Percentiles rank a stretch among this genome's conserved stretches.
Conservation (phyloP, 75 land plant species). For the Picea sitchensis region DNA sequence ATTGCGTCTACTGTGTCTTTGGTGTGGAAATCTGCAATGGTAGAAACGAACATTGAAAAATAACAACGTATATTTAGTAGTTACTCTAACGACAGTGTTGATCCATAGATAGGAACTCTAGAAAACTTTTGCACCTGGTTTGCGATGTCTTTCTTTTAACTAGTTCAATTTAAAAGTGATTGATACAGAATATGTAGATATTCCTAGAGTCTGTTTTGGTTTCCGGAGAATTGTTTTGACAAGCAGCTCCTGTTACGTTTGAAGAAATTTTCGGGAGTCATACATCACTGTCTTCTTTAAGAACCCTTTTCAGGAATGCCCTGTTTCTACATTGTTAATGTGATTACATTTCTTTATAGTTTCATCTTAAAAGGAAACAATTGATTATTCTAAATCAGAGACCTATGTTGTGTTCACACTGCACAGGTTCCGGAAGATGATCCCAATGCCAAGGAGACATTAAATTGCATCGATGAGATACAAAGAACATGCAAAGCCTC, state of each 20-base stretch:
- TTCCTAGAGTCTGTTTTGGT: neutral
- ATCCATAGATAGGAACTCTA: no score
- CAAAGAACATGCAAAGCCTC: conserved; percentile 55
- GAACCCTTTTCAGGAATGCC: neutral
- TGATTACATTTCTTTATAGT: neutral
- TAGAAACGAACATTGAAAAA: no score
- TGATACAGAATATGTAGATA: no score
- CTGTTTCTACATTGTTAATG: neutral
- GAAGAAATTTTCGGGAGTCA: neutral
- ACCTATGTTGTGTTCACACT: neutral
- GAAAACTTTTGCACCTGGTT: no score
- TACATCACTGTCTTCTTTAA: neutral
- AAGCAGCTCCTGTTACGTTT: neutral
- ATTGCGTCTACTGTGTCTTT: no score
- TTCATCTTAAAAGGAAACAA: neutral
- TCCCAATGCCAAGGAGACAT: conserved; percentile 51
- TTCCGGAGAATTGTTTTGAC: neutral
- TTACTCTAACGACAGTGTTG: no score
- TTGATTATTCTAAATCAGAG: neutral
- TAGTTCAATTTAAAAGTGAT: no score
- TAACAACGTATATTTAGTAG: no score
- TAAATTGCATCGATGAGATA: conserved; percentile 41
- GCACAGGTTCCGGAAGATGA: conserved; percentile 55
- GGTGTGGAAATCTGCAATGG: no score
- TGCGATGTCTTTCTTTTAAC: no score